Percentiles rank a stretch among this genome's conserved stretches.
phyloP scores from a whole-genome alignment of 2,329 filamentous ascomycete species.

The Neophaeococcomyces mojaviensis region DNA sequence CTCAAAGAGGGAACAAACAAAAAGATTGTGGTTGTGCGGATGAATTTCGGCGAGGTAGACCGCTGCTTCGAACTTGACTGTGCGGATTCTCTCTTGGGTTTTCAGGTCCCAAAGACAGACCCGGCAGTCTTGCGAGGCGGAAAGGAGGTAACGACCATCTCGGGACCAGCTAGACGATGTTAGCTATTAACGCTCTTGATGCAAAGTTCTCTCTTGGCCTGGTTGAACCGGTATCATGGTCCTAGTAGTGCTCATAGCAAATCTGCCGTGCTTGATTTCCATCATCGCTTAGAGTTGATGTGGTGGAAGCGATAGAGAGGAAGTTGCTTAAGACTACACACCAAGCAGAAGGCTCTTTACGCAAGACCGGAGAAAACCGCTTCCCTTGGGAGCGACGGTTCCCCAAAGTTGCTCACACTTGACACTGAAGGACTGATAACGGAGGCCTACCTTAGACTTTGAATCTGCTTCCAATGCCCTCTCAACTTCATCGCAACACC shows the following conservation, averaged over 20 bases:
- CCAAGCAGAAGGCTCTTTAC: too few species aligned
- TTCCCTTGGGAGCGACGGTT: too few species aligned
- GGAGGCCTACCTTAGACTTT: slow-evolving; percentile 59
- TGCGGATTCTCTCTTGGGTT: slow-evolving; percentile 63
- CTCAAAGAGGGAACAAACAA: slow-evolving; percentile 89
- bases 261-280: not conserved
- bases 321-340: too few species aligned
- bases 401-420: too few species aligned
- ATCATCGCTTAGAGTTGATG: too few species aligned
- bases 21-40: slow-evolving; percentile 76
- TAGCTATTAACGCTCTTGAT: not conserved
- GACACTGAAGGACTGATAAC: not conserved
- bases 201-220: not conserved
- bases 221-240: not conserved
- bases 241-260: not conserved
- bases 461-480: slow-evolving; percentile 88
- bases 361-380: too few species aligned
- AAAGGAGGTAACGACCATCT: slow-evolving; percentile 83
- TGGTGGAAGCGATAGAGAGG: too few species aligned
- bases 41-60: slow-evolving; percentile 95
- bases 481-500: slow-evolving; percentile 89
- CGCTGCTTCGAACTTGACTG: slow-evolving; percentile 83
- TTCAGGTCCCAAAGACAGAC: slow-evolving; percentile 90
- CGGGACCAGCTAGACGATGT: slow-evolving; percentile 65
- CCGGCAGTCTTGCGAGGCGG: slow-evolving; percentile 92